phyloP scores from a whole-genome alignment of 129 eudicot genomes.

The Gnaphalium uliginosum region DNA sequence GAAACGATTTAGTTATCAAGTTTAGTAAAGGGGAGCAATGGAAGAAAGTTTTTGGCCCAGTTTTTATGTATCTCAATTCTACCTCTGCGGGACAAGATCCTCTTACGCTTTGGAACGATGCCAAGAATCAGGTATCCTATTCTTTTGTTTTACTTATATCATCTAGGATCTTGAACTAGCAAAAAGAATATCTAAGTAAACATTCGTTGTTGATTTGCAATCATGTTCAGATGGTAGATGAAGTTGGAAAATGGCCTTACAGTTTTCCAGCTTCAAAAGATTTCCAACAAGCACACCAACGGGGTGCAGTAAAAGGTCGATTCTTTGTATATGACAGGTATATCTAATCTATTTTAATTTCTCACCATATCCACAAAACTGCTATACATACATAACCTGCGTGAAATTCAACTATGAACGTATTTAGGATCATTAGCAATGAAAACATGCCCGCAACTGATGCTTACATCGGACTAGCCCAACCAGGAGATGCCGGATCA shows the following conservation, averaged over 20 bases:
- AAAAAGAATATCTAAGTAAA: too few relatives aligned
- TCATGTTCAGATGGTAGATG: slow-evolving; percentile 41
- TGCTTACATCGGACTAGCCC: slow-evolving; percentile 80
- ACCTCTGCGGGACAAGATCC: slow-evolving; percentile 41
- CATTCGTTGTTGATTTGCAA: background rate
- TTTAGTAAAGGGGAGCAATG: slow-evolving; percentile 71
- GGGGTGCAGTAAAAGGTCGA: slow-evolving; percentile 48
- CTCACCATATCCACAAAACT: background rate
- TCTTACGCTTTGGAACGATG: slow-evolving; percentile 67
- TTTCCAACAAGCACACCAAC: slow-evolving; percentile 35
- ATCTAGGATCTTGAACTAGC: background rate
- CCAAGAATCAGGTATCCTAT: slow-evolving; percentile 47
- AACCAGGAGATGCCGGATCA: slow-evolving; percentile 69
- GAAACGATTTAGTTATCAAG: slow-evolving; percentile 61
- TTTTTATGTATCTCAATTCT: slow-evolving; percentile 65
- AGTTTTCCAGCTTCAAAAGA: slow-evolving; percentile 51
- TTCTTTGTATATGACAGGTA: slow-evolving; percentile 48
- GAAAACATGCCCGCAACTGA: slow-evolving; percentile 39
- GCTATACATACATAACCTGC: background rate
- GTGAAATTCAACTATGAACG: background rate
- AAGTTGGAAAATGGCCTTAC: slow-evolving; percentile 57
- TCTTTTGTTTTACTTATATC: background rate
- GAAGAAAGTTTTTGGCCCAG: slow-evolving; percentile 94
- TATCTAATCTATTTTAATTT: slow-evolving; percentile 8
- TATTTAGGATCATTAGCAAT: slow-evolving; percentile 40